A percentile compares a stretch with the other conserved stretches of the same genome.
These are phyloP conservation scores for Domatiomyces globalis DNA, from an alignment of 2,329 filamentous ascomycete species.

Conservation along the genomic window DNA sequence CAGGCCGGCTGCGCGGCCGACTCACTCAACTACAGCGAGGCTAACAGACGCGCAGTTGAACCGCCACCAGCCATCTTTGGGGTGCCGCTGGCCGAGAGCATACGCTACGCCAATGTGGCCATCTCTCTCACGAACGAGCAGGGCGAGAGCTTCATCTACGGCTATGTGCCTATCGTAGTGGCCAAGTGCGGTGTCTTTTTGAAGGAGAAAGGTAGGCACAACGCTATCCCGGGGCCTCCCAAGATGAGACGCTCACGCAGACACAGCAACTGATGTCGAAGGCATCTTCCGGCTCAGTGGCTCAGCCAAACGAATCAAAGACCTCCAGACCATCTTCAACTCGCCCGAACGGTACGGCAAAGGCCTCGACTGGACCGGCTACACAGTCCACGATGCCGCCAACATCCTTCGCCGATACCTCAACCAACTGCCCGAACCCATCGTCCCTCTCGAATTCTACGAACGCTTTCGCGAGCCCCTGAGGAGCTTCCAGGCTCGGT, in stretches of 20 bases:
- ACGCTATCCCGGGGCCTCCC: neutral
- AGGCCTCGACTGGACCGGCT: slow-evolving; percentile 90
- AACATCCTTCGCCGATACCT: slow-evolving; percentile 92
- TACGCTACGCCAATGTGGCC: slow-evolving; percentile 93
- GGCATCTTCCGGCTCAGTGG: slow-evolving; percentile 94
- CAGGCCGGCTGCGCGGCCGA: neutral
- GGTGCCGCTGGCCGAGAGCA: slow-evolving; percentile 81
- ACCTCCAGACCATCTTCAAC: slow-evolving; percentile 81
- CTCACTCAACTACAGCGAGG: neutral
- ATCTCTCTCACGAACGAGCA: slow-evolving; percentile 90
- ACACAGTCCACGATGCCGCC: slow-evolving; percentile 94
- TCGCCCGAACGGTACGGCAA: slow-evolving; percentile 93
- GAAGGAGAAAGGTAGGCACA: slow-evolving; percentile 78
- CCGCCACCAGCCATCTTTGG: slow-evolving; percentile 63
- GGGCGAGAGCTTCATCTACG: slow-evolving; percentile 92
- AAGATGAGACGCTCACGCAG: slow-evolving; percentile 18
- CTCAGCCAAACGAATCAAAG: slow-evolving; percentile 96
- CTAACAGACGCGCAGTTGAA: slow-evolving; percentile 11
- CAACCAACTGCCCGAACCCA: slow-evolving; percentile 90
- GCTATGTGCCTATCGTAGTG: slow-evolving; percentile 95
- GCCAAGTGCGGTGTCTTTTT: slow-evolving; percentile 95
- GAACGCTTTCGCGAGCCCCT: slow-evolving; percentile 79
- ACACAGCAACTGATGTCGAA: slow-evolving; percentile 74
- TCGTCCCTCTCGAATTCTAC: slow-evolving; percentile 88
- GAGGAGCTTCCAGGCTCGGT: slow-evolving; percentile 52